These are phyloP conservation scores for Monilinia vaccinii-corymbosi DNA, from an alignment of 2,329 filamentous ascomycete genomes.

Conservation along the genomic window DNA sequence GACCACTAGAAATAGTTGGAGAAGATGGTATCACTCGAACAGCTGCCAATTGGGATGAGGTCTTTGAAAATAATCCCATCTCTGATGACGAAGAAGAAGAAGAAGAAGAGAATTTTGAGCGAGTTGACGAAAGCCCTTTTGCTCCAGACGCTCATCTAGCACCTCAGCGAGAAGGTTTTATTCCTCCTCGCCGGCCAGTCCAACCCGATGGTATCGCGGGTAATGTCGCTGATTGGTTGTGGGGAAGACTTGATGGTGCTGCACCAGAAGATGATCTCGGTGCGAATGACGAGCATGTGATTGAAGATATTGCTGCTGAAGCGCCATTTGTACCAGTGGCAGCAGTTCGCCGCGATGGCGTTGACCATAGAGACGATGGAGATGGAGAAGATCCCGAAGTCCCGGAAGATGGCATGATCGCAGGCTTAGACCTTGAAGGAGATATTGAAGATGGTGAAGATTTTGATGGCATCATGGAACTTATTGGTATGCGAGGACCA, in stretches of 20 bases:
- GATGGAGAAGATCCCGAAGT: constrained; percentile 46
- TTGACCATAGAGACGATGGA: constrained; percentile 23
- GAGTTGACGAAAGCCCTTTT: constrained; percentile 13
- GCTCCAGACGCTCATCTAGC: constrained; percentile 15
- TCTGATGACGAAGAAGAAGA: constrained; percentile 16
- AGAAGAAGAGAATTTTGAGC: constrained; percentile 1
- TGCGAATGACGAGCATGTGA: constrained; percentile 49
- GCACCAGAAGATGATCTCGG: constrained; percentile 34
- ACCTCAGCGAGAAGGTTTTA: constrained; percentile 12
- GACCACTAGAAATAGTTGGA: constrained; percentile 13
- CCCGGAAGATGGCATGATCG: constrained; percentile 54
- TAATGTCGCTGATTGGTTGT: constrained; percentile 51
- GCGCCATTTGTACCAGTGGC: constrained; percentile 47
- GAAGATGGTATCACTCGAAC: constrained; percentile 18
- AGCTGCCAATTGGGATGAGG: constrained; percentile 17
- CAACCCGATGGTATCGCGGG: constrained; percentile 34
- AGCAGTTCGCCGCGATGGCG: constrained; percentile 16
- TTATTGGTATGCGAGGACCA: constrained; percentile 93
- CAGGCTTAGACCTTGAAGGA: constrained; percentile 64
- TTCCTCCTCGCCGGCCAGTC: constrained; percentile 7
- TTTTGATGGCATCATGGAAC: constrained; percentile 89
- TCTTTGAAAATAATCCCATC: constrained; percentile 20
- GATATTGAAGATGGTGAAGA: constrained; percentile 85
- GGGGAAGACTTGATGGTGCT: constrained; percentile 42
- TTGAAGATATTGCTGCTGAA: constrained; percentile 50